A percentile compares a stretch with the other conserved stretches of the same genome.
phyloP scores from a whole-genome alignment of 1,284 basidiomycete species.

The Fomitiporia mediterranea region DNA sequence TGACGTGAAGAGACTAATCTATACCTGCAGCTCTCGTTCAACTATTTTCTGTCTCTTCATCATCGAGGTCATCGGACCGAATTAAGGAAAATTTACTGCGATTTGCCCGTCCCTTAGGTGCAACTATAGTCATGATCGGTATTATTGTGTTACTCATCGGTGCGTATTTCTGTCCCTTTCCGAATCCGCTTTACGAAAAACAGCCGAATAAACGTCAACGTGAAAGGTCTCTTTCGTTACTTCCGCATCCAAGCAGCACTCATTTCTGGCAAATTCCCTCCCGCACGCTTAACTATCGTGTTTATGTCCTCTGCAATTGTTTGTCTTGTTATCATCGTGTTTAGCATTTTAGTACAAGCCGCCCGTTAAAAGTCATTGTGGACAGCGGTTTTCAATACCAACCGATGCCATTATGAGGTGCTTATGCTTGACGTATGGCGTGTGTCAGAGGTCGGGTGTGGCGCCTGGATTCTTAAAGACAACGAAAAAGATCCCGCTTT shows the following conservation, averaged over 20 bases:
- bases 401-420: too few relatives aligned
- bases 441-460: too few relatives aligned
- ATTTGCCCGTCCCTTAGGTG: constrained; percentile 53
- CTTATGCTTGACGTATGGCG: too few relatives aligned
- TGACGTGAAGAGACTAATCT: not conserved
- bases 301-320: constrained; percentile 41
- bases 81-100: constrained; percentile 30
- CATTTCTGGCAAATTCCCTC: constrained; percentile 51
- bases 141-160: constrained; percentile 47
- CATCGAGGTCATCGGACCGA: constrained; percentile 28
- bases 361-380: too few relatives aligned
- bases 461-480: too few relatives aligned
- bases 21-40: constrained; percentile 23
- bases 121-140: constrained; percentile 46
- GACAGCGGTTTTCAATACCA: too few relatives aligned
- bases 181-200: not conserved
- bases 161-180: constrained; percentile 26
- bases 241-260: constrained; percentile 53
- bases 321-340: constrained; percentile 44
- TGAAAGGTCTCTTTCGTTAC: constrained; percentile 46
- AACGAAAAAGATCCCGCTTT: too few relatives aligned
- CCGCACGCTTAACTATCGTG: constrained; percentile 42
- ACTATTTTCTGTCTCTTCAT: constrained; percentile 57
- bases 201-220: not conserved
- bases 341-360: constrained; percentile 39